Conservation (phyloP, 1,284 basidiomycete species). For the Puccinia horiana region DNA sequence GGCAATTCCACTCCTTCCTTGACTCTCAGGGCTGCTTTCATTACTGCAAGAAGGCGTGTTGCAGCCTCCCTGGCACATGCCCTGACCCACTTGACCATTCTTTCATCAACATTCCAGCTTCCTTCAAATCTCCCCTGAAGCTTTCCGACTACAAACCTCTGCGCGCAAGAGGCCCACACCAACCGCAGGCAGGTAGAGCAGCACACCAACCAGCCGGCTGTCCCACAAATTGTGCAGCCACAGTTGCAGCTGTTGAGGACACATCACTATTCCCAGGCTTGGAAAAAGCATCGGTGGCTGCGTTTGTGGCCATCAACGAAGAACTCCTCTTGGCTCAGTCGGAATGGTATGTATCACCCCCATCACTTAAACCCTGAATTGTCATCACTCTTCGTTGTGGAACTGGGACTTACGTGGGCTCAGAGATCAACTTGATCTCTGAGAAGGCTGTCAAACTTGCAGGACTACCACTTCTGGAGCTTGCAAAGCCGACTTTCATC, state of each 20-base stretch:
- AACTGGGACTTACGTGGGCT: neutral
- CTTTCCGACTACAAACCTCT: neutral
- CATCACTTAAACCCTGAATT: neutral
- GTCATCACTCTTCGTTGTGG: neutral
- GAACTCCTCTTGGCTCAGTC: neutral
- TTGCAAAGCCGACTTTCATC: neutral
- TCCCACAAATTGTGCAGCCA: neutral
- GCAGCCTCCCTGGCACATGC: neutral
- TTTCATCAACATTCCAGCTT: neutral
- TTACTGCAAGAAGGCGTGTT: conserved; percentile 3
- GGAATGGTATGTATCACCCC: neutral
- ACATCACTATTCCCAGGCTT: neutral
- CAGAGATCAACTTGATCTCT: neutral
- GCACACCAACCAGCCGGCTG: neutral
- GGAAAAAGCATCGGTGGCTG: neutral
- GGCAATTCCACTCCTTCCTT: conserved; percentile 10
- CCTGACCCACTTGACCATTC: neutral
- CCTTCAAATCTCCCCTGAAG: neutral
- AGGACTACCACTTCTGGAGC: neutral
- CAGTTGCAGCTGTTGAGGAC: neutral
- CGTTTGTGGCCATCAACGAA: too few species aligned
- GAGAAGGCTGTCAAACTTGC: neutral
- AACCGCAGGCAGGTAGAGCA: neutral
- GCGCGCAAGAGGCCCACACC: too few species aligned
- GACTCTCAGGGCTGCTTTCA: conserved; percentile 2